phyloP scores from a whole-genome alignment of 139 green algal genomes.

The Raphidocelis subcapitata region DNA sequence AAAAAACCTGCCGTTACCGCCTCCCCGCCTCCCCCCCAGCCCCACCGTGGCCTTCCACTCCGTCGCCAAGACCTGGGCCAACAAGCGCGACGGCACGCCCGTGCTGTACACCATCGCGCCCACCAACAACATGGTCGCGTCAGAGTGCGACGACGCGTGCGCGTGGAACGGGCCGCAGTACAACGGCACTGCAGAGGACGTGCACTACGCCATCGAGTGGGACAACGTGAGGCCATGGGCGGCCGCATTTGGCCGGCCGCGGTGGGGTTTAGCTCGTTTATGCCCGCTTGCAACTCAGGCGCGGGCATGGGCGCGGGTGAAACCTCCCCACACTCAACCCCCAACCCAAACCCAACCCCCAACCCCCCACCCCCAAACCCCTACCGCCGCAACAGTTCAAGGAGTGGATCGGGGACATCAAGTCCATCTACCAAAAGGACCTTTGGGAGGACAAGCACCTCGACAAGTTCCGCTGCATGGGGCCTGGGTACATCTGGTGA shows the following conservation, averaged over 20 bases:
- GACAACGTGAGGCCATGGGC: no score
- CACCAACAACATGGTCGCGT: conserved; percentile 15
- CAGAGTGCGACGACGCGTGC: conserved; percentile 21
- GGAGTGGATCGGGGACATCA: conserved; percentile 19
- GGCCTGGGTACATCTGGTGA: conserved; percentile 32
- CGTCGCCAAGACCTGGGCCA: conserved; percentile 21
- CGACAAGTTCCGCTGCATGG: conserved; percentile 8
- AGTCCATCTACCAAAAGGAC: conserved; percentile 18
- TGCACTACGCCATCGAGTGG: conserved; percentile 22
- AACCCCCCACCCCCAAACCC: no score
- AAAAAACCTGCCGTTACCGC: no score
- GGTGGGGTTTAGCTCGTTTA: no score
- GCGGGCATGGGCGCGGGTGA: no score
- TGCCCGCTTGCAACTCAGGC: no score
- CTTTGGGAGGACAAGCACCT: conserved; percentile 7
- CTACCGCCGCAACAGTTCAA: no score
- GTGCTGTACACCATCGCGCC: conserved; percentile 14
- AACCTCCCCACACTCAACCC: no score
- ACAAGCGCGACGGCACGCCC: conserved; percentile 1
- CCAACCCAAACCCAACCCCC: no score
- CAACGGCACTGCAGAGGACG: conserved; percentile 27
- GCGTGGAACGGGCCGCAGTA: conserved; percentile 19
- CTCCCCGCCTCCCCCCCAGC: no score
- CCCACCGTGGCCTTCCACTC: conserved; percentile 9
- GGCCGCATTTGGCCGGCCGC: no score